Percentiles rank a stretch among this genome's conserved stretches.
Conservation (phyloP, 371 early-diverging fungal genomes). For the Mortierella polycephala region DNA sequence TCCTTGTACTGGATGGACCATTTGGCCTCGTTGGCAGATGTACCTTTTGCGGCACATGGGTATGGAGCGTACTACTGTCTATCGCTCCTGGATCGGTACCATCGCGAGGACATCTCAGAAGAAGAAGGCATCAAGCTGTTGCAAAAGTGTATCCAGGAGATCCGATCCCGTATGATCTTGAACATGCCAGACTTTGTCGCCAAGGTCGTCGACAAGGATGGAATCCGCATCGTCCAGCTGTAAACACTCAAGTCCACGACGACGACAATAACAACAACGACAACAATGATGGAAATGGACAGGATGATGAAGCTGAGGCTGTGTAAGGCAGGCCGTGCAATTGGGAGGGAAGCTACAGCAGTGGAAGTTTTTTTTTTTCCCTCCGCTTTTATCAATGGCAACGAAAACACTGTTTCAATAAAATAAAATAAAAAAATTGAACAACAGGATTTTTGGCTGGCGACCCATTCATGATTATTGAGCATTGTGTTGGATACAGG, state of each 20-base stretch:
- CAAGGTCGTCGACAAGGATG: conserved; percentile 88
- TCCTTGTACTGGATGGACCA: conserved; percentile 96
- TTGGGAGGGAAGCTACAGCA: too few relatives aligned
- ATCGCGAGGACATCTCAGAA: conserved; percentile 82
- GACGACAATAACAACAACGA: not conserved
- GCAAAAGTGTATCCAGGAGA: conserved; percentile 86
- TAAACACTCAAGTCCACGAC: conserved; percentile 1
- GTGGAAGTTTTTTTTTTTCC: too few relatives aligned
- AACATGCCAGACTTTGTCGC: conserved; percentile 86
- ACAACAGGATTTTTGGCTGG: too few relatives aligned
- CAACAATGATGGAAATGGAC: not conserved
- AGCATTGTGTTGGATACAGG: too few relatives aligned
- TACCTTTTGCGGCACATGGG: conserved; percentile 94
- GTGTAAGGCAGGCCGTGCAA: too few relatives aligned
- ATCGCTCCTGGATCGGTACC: conserved; percentile 94
- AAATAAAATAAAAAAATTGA: too few relatives aligned
- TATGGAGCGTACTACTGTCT: conserved; percentile 92
- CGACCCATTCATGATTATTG: too few relatives aligned
- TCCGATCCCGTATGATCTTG: conserved; percentile 89
- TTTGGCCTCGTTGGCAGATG: conserved; percentile 80
- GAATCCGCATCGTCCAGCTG: conserved; percentile 67
- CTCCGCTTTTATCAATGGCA: too few relatives aligned
- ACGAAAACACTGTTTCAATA: too few relatives aligned
- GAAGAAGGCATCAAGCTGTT: conserved; percentile 87
- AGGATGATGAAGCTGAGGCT: not conserved